Base-by-base conservation (phyloP, 2,329 filamentous ascomycete species). In the Shiraia bambusicola region DNA sequence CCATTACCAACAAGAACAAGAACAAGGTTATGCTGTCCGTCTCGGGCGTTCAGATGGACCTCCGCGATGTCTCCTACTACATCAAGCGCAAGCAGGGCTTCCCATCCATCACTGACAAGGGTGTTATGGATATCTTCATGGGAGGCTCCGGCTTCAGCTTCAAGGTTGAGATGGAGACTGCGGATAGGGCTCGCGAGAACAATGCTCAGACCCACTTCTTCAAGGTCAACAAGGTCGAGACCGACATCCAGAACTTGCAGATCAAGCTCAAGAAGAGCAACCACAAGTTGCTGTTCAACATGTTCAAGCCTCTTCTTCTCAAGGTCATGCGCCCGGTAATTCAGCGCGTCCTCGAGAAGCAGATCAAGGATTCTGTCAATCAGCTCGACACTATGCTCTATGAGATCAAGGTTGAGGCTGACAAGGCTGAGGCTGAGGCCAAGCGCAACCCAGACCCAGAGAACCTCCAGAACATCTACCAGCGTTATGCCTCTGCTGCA, bases 51-150 rank as follows among this genome's bases (percentile, higher is more conserved):
- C 93, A 98, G 76, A 90, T 92, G 76, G 93, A 98, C 56, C 77
- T 97, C 31, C 50, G 70, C 24, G 65, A 69, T 40, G 88, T 98
- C 49, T 88, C 87, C 69, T 97, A 91, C 78, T 91, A 97, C 70
- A 78, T 98, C 72, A 93, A 93, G 75, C 88, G 86, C 73, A 97
- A 98, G 81, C 76, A 90, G 61, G 92, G 93, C 7, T 96, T 96
- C 77, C 92, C 91, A 3, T 80, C 84, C 11, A 76, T 97, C 67
- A 90, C 82, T 13, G 93, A 98, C 66, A 87, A 82, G 32, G 93
- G 93, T 74, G 78, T 97, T 24, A 84, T 87, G 72, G 91, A 97
- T 65, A 83, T 98, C 59, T 82, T 90, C 63, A 80, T 98, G 40
- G 88, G 87, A 17, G 93, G 91, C 24, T 81, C 86, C 30, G 93